A percentile compares a stretch with the other conserved stretches of the same genome.
These are phyloP conservation scores for Cryptomeria japonica DNA, from an alignment of 75 land plant species.

Conservation along the genomic window DNA sequence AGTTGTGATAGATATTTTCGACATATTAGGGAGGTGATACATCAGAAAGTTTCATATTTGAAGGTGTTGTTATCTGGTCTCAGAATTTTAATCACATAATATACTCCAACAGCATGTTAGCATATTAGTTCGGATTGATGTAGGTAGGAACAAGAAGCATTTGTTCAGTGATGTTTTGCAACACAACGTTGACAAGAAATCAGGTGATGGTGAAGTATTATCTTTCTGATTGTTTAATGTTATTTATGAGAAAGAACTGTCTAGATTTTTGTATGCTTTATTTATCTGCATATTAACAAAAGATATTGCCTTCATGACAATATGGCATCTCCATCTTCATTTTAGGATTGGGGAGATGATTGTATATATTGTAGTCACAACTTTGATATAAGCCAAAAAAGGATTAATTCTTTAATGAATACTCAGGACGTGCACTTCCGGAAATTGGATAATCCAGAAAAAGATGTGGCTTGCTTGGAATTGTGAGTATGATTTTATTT, in stretches of 20 bases:
- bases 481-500: constrained; percentile 3
- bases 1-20: not conserved
- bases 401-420: not conserved
- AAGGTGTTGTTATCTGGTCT: not conserved
- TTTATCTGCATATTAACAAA: not conserved
- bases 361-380: not conserved
- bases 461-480: not conserved
- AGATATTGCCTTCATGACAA: not conserved
- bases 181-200: not conserved
- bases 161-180: not conserved
- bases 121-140: not conserved
- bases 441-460: not conserved
- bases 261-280: not conserved
- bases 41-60: not conserved
- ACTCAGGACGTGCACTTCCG: not conserved
- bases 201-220: not conserved
- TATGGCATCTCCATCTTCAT: not conserved
- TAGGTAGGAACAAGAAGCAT: not conserved
- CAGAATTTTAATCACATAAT: not conserved
- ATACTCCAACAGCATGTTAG: not conserved
- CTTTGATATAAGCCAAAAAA: not conserved
- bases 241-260: not conserved
- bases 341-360: not conserved
- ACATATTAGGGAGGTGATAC: not conserved
- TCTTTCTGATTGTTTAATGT: not conserved